These are phyloP conservation scores for Gomphus bonarii DNA, from an alignment of 1,284 basidiomycete species.

Conservation along the genomic window DNA sequence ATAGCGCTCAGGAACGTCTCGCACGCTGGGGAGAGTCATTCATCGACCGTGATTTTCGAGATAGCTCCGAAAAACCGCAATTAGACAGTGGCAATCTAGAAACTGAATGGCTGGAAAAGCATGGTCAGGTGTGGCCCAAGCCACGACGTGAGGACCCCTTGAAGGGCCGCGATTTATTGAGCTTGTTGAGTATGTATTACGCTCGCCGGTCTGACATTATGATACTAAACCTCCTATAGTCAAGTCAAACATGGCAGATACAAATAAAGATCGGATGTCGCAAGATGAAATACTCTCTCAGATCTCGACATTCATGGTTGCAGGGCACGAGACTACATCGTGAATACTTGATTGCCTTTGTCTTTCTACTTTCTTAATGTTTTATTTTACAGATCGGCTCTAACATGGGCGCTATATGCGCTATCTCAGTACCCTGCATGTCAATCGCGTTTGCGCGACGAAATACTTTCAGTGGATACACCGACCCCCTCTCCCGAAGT, in stretches of 20 bases:
- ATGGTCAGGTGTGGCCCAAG: not conserved
- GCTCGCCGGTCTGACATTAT: not conserved
- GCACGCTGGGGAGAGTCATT: not conserved
- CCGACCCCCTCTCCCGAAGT: slow-evolving; percentile 14
- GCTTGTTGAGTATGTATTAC: slow-evolving; percentile 38
- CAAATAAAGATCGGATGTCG: slow-evolving; percentile 44
- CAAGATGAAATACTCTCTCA: slow-evolving; percentile 62
- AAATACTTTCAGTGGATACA: slow-evolving; percentile 26
- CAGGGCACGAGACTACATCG: slow-evolving; percentile 51
- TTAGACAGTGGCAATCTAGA: not conserved
- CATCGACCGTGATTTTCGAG: slow-evolving; percentile 2
- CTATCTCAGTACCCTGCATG: slow-evolving; percentile 42
- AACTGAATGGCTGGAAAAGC: not conserved
- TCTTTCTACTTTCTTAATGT: not conserved
- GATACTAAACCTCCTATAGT: slow-evolving; percentile 27
- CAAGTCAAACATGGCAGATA: slow-evolving; percentile 44
- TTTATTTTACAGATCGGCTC: slow-evolving; percentile 38
- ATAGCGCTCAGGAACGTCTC: slow-evolving; percentile 17
- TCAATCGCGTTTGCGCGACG: slow-evolving; percentile 49
- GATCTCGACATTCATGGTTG: slow-evolving; percentile 70
- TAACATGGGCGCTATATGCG: slow-evolving; percentile 66
- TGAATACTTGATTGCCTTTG: not conserved
- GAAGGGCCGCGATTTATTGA: slow-evolving; percentile 35
- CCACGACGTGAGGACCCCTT: not conserved
- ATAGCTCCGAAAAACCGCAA: not conserved